Conservation (phyloP, 129 eudicot species). For the Sambucus nigra region DNA sequence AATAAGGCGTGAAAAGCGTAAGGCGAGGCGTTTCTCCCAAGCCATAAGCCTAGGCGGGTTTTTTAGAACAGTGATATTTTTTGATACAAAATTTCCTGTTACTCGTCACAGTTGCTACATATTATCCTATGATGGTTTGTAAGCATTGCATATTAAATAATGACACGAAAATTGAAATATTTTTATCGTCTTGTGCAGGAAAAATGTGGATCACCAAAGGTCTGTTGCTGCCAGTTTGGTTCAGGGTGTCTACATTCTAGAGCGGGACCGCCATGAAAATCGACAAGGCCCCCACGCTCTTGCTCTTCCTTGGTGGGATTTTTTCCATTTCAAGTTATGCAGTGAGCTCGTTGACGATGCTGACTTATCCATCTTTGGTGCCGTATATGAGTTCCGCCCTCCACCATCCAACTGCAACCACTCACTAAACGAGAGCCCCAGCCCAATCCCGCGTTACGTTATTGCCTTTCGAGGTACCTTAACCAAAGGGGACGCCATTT, state of each 20-base stretch:
- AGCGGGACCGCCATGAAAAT: slow-evolving; percentile 80
- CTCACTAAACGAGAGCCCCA: slow-evolving; percentile 17
- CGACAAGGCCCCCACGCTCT: slow-evolving; percentile 49
- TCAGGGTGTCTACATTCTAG: slow-evolving; percentile 70
- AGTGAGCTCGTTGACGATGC: slow-evolving; percentile 58
- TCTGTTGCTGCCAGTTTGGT: slow-evolving; percentile 86
- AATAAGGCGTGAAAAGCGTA: no score
- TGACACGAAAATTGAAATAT: no score
- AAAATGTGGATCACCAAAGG: slow-evolving; percentile 54
- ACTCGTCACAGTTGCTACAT: no score
- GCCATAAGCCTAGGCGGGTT: no score
- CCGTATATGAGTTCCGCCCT: slow-evolving; percentile 48
- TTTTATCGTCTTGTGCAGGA: slow-evolving; percentile 66
- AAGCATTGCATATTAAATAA: no score
- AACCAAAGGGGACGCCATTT: slow-evolving; percentile 54
- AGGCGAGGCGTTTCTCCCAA: no score
- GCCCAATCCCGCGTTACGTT: slow-evolving; percentile 38
- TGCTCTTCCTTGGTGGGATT: slow-evolving; percentile 91
- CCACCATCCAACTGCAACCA: slow-evolving; percentile 15
- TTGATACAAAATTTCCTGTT: no score
- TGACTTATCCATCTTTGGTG: slow-evolving; percentile 77
- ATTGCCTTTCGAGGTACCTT: slow-evolving; percentile 84
- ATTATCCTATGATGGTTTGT: no score
- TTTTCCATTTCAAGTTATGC: slow-evolving; percentile 48
- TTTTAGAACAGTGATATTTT: no score